These are phyloP conservation scores for Leishmania major DNA, from an alignment of 208 protist genomes.

Conservation along the genomic window DNA sequence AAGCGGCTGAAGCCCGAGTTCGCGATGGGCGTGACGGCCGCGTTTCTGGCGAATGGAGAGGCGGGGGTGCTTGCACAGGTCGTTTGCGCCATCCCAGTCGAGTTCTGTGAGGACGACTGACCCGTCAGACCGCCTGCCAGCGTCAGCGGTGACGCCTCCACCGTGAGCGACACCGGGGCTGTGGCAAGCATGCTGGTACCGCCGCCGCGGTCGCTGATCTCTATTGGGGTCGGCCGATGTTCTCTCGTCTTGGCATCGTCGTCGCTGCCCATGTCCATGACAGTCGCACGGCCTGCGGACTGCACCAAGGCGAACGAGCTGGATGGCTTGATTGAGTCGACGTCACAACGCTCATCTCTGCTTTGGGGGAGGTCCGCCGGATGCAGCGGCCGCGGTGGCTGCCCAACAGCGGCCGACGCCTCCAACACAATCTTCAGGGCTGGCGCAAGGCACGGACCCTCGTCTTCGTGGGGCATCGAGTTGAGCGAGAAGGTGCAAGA, in stretches of 20 bases:
- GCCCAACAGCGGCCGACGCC: not conserved
- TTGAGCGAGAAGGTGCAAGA: conserved; percentile 17
- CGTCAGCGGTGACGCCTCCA: not conserved
- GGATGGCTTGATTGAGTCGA: not conserved
- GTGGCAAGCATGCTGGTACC: not conserved
- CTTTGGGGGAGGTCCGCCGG: not conserved
- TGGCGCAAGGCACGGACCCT: conserved; percentile 5
- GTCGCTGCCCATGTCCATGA: not conserved
- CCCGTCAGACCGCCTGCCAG: not conserved
- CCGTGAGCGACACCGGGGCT: not conserved
- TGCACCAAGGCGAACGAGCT: not conserved
- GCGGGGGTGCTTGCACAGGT: not conserved
- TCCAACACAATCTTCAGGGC: not conserved
- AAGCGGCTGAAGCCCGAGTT: not conserved
- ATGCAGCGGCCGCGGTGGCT: conserved; percentile 8
- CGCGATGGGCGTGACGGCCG: not conserved
- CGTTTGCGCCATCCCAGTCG: not conserved
- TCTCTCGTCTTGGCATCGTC: not conserved
- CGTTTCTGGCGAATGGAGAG: not conserved
- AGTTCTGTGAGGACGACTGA: not conserved
- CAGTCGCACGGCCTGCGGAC: not conserved
- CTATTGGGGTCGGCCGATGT: not conserved
- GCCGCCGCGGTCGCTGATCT: not conserved
- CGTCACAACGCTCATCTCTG: not conserved
- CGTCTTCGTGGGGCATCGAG: conserved; percentile 25